Percentiles rank a stretch among this genome's conserved stretches.
phyloP scores from a whole-genome alignment of 2,329 filamentous ascomycete species.

The Aspergillus viridinutans region DNA sequence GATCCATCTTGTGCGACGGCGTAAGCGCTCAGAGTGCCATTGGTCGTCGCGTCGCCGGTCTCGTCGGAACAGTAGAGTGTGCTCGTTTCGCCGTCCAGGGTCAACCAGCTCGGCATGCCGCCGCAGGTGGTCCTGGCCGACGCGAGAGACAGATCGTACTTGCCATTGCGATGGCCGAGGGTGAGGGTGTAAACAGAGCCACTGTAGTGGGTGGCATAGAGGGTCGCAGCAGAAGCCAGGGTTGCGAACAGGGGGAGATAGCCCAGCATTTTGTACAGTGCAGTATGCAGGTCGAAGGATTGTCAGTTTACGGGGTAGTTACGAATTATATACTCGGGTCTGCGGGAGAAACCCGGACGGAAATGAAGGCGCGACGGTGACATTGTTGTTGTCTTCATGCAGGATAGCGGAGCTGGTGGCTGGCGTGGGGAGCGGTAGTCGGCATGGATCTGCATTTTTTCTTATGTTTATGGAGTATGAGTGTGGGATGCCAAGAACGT shows the following conservation, averaged over 20 bases:
- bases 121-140: constrained; percentile 29
- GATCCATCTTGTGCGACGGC: constrained; percentile 14
- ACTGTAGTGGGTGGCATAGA: constrained; percentile 39
- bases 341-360: background rate
- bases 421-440: background rate
- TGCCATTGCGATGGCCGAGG: constrained; percentile 21
- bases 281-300: background rate
- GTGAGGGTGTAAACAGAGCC: constrained; percentile 33
- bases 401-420: background rate
- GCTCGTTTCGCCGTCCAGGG: constrained; percentile 20
- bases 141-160: constrained; percentile 19
- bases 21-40: constrained; percentile 29
- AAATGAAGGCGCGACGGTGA: background rate
- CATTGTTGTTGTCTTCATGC: background rate
- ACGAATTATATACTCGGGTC: background rate
- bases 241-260: background rate
- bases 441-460: background rate
- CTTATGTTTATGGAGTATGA: too few relatives aligned
- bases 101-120: constrained; percentile 35
- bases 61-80: constrained; percentile 35
- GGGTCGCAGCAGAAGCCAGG: constrained; percentile 12
- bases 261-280: background rate
- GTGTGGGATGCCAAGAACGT: too few relatives aligned
- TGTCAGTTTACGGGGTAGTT: background rate
- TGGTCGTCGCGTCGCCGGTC: constrained; percentile 20